These are phyloP conservation scores for Phytopythium cucurbitacearum DNA, from an alignment of 352 stramenopile species.

Conservation along the genomic window DNA sequence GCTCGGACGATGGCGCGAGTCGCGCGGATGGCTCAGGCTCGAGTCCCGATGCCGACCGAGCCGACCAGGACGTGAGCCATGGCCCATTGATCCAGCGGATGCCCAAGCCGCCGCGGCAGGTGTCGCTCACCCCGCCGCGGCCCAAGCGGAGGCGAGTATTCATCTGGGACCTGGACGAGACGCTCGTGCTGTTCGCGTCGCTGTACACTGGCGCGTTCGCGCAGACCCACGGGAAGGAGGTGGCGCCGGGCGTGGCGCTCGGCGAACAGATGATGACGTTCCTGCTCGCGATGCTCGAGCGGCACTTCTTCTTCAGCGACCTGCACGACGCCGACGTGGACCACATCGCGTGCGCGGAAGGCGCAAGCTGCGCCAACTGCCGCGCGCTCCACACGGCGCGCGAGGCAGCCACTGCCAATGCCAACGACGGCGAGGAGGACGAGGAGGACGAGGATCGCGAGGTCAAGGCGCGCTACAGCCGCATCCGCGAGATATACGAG, in stretches of 20 bases:
- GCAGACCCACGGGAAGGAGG: slow-evolving; percentile 50
- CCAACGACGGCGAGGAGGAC: background rate
- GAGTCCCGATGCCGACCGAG: background rate
- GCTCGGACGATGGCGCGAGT: slow-evolving; percentile 10
- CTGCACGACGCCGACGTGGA: slow-evolving; percentile 69
- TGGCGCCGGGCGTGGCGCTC: slow-evolving; percentile 49
- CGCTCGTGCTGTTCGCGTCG: slow-evolving; percentile 76
- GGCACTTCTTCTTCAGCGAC: slow-evolving; percentile 82
- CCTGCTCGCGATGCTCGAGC: slow-evolving; percentile 70
- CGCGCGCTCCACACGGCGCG: background rate
- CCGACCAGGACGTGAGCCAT: background rate
- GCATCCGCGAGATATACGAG: slow-evolving; percentile 80
- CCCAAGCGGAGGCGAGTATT: slow-evolving; percentile 37
- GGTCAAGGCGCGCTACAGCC: slow-evolving; percentile 38
- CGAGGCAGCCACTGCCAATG: background rate
- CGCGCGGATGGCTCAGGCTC: background rate
- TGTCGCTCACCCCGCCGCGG: no score
- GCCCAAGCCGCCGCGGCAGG: slow-evolving; percentile 2
- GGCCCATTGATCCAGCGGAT: background rate
- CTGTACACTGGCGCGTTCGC: slow-evolving; percentile 75
- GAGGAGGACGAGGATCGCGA: slow-evolving; percentile 2
- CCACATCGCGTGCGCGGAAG: slow-evolving; percentile 40
- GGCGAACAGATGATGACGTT: slow-evolving; percentile 87
- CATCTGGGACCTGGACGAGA: slow-evolving; percentile 86
- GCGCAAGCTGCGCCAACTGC: slow-evolving; percentile 3